Percentiles rank a stretch among this genome's conserved stretches.
Conservation (phyloP, 352 stramenopile species). For the Aphanomyces stellatus region DNA sequence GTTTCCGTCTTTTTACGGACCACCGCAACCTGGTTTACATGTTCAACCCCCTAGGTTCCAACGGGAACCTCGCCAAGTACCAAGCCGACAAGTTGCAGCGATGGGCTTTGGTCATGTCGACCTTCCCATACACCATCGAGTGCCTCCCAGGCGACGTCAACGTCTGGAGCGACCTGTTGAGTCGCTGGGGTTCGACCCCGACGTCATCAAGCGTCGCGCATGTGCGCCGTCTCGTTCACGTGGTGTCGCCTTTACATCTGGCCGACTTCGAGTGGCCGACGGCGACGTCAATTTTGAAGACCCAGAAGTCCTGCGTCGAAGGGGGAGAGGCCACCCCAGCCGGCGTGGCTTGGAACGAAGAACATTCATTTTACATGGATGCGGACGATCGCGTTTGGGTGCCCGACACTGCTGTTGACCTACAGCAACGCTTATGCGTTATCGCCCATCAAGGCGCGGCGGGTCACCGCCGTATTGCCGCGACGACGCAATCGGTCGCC, state of each 20-base stretch:
- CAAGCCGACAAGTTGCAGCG: conserved; percentile 29
- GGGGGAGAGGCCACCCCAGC: background rate
- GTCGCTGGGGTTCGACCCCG: conserved; percentile 20
- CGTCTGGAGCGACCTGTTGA: conserved; percentile 29
- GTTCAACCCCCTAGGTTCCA: conserved; percentile 19
- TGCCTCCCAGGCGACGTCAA: conserved; percentile 24
- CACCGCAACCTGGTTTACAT: conserved; percentile 26
- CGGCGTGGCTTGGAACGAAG: background rate
- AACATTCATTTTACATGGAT: background rate
- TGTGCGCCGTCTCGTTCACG: background rate
- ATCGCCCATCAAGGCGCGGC: conserved; percentile 21
- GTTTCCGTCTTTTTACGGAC: conserved; percentile 24
- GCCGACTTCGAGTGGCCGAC: background rate
- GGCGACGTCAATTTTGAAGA: background rate
- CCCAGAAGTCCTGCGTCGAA: background rate
- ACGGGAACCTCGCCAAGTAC: conserved; percentile 19
- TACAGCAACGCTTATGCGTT: conserved; percentile 26
- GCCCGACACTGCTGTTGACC: conserved; percentile 1
- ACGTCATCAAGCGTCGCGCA: background rate
- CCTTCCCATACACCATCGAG: conserved; percentile 25
- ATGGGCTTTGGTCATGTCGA: conserved; percentile 21
- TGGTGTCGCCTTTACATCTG: background rate
- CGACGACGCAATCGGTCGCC: conserved; percentile 19
- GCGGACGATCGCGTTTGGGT: conserved; percentile 23
- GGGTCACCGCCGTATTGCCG: conserved; percentile 22